Conservation (phyloP, 1,139 yeast species). For the Lodderomyces jiufengensis region DNA sequence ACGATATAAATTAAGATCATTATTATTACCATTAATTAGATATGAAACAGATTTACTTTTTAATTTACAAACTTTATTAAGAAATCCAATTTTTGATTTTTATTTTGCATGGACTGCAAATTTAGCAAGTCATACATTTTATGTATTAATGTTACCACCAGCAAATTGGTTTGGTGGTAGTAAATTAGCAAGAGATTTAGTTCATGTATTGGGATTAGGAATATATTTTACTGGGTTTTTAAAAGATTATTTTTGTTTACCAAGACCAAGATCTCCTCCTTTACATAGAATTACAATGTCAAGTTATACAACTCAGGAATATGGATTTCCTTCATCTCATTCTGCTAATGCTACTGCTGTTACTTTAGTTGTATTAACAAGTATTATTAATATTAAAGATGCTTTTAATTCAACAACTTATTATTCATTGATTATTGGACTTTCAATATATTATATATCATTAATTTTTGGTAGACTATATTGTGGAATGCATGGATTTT, state of each 20-base stretch:
- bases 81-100: slow-evolving; percentile 57
- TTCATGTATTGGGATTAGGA: slow-evolving; percentile 78
- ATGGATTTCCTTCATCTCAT: slow-evolving; percentile 93
- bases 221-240: slow-evolving; percentile 73
- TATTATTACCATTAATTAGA: slow-evolving; percentile 57
- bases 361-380: slow-evolving; percentile 44
- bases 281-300: slow-evolving; percentile 85
- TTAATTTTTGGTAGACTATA: slow-evolving; percentile 79
- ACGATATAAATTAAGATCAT: slow-evolving; percentile 56
- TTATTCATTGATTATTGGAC: slow-evolving; percentile 14
- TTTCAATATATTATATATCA: slow-evolving; percentile 55
- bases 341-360: slow-evolving; percentile 90
- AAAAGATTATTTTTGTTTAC: slow-evolving; percentile 85
- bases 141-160: slow-evolving; percentile 81
- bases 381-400: slow-evolving; percentile 14
- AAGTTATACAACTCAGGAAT: slow-evolving; percentile 84
- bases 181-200: slow-evolving; percentile 60
- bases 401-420: slow-evolving; percentile 7
- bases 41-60: slow-evolving; percentile 63
- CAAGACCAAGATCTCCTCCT: slow-evolving; percentile 93
- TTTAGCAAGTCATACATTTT: slow-evolving; percentile 90
- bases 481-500: slow-evolving; percentile 96
- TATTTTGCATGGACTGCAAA: slow-evolving; percentile 90
- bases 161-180: slow-evolving; percentile 82
- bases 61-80: slow-evolving; percentile 49